Conservation (phyloP, 495 filamentous ascomycete species). For the Talaromyces thailandensis region DNA sequence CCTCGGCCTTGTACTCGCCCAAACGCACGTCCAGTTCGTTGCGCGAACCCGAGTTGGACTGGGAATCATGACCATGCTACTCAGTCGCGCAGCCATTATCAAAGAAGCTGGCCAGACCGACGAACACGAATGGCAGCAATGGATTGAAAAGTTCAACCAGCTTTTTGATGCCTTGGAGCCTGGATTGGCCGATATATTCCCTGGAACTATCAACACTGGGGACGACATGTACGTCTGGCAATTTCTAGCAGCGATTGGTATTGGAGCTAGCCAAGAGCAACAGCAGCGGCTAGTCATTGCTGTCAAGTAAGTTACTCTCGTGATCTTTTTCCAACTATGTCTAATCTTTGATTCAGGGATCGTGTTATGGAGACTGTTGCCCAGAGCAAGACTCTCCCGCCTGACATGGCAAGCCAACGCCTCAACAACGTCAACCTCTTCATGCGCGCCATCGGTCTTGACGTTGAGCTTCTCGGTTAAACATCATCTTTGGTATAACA, state of each 20-base stretch:
- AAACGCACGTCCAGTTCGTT: slow-evolving; percentile 68
- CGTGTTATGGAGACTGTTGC: slow-evolving; percentile 92
- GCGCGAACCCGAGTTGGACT: slow-evolving; percentile 78
- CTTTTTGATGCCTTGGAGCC: slow-evolving; percentile 86
- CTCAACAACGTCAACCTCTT: slow-evolving; percentile 93
- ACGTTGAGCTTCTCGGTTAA: slow-evolving; percentile 85
- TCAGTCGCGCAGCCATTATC: slow-evolving; percentile 86
- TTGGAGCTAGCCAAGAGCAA: slow-evolving; percentile 84
- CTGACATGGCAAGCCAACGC: slow-evolving; percentile 70
- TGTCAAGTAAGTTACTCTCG: slow-evolving; percentile 60
- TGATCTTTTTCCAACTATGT: background rate
- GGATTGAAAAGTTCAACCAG: slow-evolving; percentile 71
- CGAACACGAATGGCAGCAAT: slow-evolving; percentile 71
- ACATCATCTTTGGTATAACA: background rate
- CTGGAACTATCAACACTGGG: slow-evolving; percentile 66
- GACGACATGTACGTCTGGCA: slow-evolving; percentile 97
- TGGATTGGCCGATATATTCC: slow-evolving; percentile 75
- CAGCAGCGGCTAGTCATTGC: slow-evolving; percentile 89
- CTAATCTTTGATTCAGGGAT: slow-evolving; percentile 46
- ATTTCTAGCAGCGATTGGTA: slow-evolving; percentile 88
- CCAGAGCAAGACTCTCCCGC: slow-evolving; percentile 78
- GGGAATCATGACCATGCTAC: slow-evolving; percentile 86
- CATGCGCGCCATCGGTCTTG: slow-evolving; percentile 94
- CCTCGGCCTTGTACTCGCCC: slow-evolving; percentile 71
- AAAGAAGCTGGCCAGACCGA: slow-evolving; percentile 64